Conservation (phyloP, 2,329 filamentous ascomycete genomes). For the Colletotrichum sublineola region DNA sequence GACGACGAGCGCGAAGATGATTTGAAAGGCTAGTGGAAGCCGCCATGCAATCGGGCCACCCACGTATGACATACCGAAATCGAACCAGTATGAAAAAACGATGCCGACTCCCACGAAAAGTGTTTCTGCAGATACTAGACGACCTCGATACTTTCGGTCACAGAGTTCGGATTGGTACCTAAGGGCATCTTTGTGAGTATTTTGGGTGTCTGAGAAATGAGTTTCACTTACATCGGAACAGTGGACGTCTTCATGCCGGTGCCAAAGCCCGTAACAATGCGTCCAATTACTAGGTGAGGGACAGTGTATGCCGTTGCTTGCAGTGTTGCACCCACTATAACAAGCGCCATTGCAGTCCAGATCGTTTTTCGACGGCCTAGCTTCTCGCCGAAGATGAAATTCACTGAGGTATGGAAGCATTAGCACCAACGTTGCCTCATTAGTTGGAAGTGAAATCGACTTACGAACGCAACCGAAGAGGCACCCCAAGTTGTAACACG, state of each 20-base stretch:
- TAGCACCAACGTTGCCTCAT: not conserved
- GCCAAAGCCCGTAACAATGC: conserved; percentile 57
- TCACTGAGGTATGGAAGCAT: not conserved
- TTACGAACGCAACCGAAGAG: conserved; percentile 54
- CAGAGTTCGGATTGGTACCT: conserved; percentile 61
- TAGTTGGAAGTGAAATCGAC: not conserved
- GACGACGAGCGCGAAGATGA: conserved; percentile 52
- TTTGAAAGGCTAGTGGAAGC: conserved; percentile 49
- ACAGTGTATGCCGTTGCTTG: conserved; percentile 52
- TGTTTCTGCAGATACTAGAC: conserved; percentile 55
- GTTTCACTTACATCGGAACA: conserved; percentile 49
- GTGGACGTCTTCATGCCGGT: conserved; percentile 54
- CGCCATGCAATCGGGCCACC: conserved; percentile 47
- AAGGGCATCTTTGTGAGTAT: not conserved
- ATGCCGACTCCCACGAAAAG: conserved; percentile 58
- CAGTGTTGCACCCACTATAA: conserved; percentile 52
- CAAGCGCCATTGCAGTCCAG: conserved; percentile 49
- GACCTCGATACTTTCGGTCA: conserved; percentile 57
- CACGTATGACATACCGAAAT: conserved; percentile 53
- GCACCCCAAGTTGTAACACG: conserved; percentile 57
- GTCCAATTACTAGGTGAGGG: conserved; percentile 58
- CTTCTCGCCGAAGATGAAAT: conserved; percentile 50
- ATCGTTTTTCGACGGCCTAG: conserved; percentile 52
- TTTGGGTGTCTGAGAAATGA: too few species aligned
- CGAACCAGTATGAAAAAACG: conserved; percentile 54